Conservation (phyloP, 139 green algal species). For the Chloropicon primus region DNA sequence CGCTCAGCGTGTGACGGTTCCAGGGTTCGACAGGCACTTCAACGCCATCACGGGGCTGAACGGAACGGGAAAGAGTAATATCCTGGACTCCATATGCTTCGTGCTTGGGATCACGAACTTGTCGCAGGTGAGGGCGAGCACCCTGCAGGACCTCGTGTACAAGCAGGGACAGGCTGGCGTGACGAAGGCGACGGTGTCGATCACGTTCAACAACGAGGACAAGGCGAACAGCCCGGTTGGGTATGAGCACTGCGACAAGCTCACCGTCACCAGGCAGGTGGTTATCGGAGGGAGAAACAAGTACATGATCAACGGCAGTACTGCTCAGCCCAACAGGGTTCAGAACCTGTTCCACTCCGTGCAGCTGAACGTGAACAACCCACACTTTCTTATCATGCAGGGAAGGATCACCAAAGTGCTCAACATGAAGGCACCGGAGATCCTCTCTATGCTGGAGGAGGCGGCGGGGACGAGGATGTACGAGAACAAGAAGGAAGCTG, state of each 20-base stretch:
- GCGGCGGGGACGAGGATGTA: slow-evolving; percentile 93
- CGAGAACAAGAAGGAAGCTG: slow-evolving; percentile 92
- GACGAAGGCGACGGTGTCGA: slow-evolving; percentile 93
- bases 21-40: slow-evolving; percentile 83
- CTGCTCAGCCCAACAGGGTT: slow-evolving; percentile 75
- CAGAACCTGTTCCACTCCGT: slow-evolving; percentile 97
- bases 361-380: slow-evolving; percentile 99
- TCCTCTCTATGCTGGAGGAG: slow-evolving; percentile 94
- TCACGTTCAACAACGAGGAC: slow-evolving; percentile 90
- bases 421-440: slow-evolving; percentile 99
- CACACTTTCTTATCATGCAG: slow-evolving; percentile 99
- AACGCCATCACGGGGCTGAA: slow-evolving; percentile 99
- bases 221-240: slow-evolving; percentile 59
- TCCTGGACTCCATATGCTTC: slow-evolving; percentile 98
- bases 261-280: slow-evolving; percentile 88
- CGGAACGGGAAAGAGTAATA: slow-evolving; percentile 95
- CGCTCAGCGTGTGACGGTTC: slow-evolving; percentile 67
- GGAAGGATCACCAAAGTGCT: slow-evolving; percentile 94
- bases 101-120: slow-evolving; percentile 95
- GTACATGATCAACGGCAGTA: slow-evolving; percentile 93
- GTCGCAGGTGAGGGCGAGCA: slow-evolving; percentile 63
- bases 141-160: slow-evolving; percentile 95
- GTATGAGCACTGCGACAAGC: slow-evolving; percentile 83
- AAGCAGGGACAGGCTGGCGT: slow-evolving; percentile 95
- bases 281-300: slow-evolving; percentile 93